A percentile compares a stretch with the other conserved stretches of the same genome.
These are phyloP conservation scores for Purpureocillium takamizusanense DNA, from an alignment of 2,329 filamentous ascomycete species.

Conservation along the genomic window DNA sequence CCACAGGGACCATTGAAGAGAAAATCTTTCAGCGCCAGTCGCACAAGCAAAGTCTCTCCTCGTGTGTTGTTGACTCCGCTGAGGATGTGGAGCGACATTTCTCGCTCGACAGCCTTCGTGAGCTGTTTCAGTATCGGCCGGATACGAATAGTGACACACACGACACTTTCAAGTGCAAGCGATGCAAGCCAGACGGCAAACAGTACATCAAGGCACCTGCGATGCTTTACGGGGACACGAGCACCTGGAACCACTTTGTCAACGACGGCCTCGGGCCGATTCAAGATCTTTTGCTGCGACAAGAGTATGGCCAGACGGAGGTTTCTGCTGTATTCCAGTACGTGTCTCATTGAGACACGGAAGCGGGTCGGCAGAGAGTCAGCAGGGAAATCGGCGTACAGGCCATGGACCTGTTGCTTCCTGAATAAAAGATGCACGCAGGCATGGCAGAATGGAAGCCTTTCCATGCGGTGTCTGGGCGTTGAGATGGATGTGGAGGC, in stretches of 20 bases:
- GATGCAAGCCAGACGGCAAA: conserved; percentile 78
- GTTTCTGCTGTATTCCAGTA: conserved; percentile 98
- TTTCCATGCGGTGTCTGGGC: too few species aligned
- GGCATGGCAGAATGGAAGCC: too few species aligned
- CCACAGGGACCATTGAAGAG: conserved; percentile 94
- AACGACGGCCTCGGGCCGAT: conserved; percentile 74
- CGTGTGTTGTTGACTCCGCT: conserved; percentile 90
- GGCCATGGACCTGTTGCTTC: too few species aligned
- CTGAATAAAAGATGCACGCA: too few species aligned
- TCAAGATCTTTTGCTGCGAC: conserved; percentile 81
- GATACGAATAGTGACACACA: conserved; percentile 89
- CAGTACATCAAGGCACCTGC: conserved; percentile 87
- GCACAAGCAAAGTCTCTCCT: conserved; percentile 94
- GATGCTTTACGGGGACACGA: conserved; percentile 95
- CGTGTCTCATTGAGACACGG: conserved; percentile 62
- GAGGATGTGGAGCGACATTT: conserved; percentile 98
- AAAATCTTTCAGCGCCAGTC: conserved; percentile 99
- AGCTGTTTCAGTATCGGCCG: conserved; percentile 86
- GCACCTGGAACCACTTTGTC: conserved; percentile 97
- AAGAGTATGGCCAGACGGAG: conserved; percentile 69
- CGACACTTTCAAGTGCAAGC: conserved; percentile 97
- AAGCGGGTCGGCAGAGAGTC: too few species aligned
- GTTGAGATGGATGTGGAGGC: too few species aligned
- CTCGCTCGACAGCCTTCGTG: conserved; percentile 78
- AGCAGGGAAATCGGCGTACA: too few species aligned